Percentiles rank a stretch among this genome's conserved stretches.
These are phyloP conservation scores for Fusarium armeniacum DNA, from an alignment of 2,329 filamentous ascomycete species.

Conservation along the genomic window DNA sequence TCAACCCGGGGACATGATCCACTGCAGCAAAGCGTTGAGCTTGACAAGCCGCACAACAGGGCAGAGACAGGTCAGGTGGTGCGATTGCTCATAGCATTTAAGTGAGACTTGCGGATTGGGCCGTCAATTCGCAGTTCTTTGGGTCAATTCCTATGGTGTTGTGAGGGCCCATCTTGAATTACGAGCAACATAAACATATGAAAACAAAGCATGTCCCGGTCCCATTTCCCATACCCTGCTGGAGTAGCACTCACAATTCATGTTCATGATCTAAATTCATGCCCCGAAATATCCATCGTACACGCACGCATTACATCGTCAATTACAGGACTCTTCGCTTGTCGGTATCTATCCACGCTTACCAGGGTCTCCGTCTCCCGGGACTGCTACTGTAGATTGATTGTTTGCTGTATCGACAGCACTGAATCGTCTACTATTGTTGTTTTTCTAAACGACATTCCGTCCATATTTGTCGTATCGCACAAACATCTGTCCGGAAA, in stretches of 20 bases:
- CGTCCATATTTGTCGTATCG: conserved; percentile 35
- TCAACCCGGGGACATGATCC: conserved; percentile 30
- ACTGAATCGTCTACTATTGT: conserved; percentile 23
- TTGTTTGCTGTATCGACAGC: conserved; percentile 27
- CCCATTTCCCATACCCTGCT: conserved; percentile 30
- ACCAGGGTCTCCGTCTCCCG: conserved; percentile 17
- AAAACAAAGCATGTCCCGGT: conserved; percentile 44
- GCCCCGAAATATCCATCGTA: conserved; percentile 14
- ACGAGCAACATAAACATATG: conserved; percentile 42
- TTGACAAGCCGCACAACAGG: conserved; percentile 34
- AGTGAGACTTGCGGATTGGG: conserved; percentile 39
- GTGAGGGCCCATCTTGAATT: conserved; percentile 34
- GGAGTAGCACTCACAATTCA: conserved; percentile 27
- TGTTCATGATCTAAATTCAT: conserved; percentile 30
- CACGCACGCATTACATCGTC: conserved; percentile 25
- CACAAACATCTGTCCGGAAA: conserved; percentile 24
- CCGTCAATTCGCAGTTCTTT: conserved; percentile 32
- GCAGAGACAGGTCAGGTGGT: conserved; percentile 46
- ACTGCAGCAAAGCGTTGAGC: conserved; percentile 39
- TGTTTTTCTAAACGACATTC: conserved; percentile 39
- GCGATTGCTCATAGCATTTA: conserved; percentile 43
- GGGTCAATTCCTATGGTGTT: conserved; percentile 41
- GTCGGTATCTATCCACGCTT: conserved; percentile 9
- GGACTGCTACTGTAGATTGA: conserved; percentile 1
- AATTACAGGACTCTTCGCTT: conserved; percentile 24